Evolutionary conservation across 2,329 filamentous ascomycete species (phyloP).

Genomic region (Torrubiellomyces zombiae): DNA sequence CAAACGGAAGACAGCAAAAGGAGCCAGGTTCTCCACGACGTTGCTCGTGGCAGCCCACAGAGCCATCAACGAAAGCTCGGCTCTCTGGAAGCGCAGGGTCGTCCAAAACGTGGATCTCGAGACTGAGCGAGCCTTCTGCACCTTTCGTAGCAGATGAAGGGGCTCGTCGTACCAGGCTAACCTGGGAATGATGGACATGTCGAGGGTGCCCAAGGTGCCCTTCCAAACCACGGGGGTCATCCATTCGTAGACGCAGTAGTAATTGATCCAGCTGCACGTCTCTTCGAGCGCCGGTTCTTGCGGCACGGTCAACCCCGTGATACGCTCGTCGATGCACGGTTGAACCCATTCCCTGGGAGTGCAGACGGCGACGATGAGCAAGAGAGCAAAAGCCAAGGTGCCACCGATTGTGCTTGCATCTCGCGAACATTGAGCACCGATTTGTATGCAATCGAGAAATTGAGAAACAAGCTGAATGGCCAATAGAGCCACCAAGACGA

Average conservation of each 20-base stretch:
- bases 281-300: conserved; percentile 31
- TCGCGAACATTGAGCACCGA: conserved; percentile 13
- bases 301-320: conserved; percentile 20
- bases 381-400: conserved; percentile 18
- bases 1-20: conserved; percentile 36
- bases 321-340: conserved; percentile 20
- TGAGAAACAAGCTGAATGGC: conserved; percentile 19
- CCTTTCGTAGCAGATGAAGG: conserved; percentile 24
- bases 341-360: conserved; percentile 35
- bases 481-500: conserved; percentile 21
- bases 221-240: conserved; percentile 31
- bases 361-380: conserved; percentile 21
- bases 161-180: conserved; percentile 41
- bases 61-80: conserved; percentile 27
- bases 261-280: conserved; percentile 34
- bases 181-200: conserved; percentile 28
- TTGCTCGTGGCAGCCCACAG: conserved; percentile 21
- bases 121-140: conserved; percentile 25
- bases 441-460: conserved; percentile 27
- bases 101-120: conserved; percentile 28
- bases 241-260: conserved; percentile 34
- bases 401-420: conserved; percentile 16
- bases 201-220: conserved; percentile 25
- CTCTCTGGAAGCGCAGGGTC: conserved; percentile 23
- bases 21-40: conserved; percentile 30